These are phyloP conservation scores for Rusavskia elegans DNA, from an alignment of 495 filamentous ascomycete genomes.

Conservation along the genomic window DNA sequence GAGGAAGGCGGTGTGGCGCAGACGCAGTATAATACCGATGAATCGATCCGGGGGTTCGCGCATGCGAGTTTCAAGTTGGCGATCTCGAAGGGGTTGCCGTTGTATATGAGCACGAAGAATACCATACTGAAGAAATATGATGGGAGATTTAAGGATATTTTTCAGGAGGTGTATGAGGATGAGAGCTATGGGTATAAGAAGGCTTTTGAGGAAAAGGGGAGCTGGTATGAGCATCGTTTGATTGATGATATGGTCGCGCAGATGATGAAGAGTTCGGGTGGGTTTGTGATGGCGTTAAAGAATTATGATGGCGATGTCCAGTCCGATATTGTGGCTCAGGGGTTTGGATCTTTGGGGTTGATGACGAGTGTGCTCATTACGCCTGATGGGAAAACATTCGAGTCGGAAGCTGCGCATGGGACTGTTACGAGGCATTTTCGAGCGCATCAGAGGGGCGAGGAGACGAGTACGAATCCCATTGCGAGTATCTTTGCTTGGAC, in stretches of 20 bases:
- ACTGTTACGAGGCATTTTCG: conserved; percentile 97
- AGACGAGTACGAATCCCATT: conserved; percentile 97
- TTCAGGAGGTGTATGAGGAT: conserved; percentile 87
- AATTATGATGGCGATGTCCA: conserved; percentile 99
- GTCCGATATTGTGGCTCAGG: conserved; percentile 95
- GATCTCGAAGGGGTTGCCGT: conserved; percentile 64
- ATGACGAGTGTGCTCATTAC: conserved; percentile 98
- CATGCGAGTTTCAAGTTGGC: conserved; percentile 94
- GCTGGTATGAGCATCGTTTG: conserved; percentile 98
- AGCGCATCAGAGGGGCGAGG: conserved; percentile 90
- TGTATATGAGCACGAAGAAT: conserved; percentile 99
- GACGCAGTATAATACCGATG: conserved; percentile 95
- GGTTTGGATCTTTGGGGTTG: conserved; percentile 91
- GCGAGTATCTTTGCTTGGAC: conserved; percentile 99
- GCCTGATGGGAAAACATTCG: conserved; percentile 86
- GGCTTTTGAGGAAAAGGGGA: conserved; percentile 74
- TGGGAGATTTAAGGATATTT: conserved; percentile 96
- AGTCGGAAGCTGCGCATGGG: conserved; percentile 94
- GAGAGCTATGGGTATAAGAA: conserved; percentile 46
- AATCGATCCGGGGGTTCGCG: conserved; percentile 85
- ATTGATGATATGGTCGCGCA: conserved; percentile 99
- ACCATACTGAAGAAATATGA: conserved; percentile 99
- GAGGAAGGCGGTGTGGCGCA: conserved; percentile 68
- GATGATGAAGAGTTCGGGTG: conserved; percentile 96
- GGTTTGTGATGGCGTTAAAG: conserved; percentile 95